These are phyloP conservation scores for Biscutella laevigata DNA, from an alignment of 441 rosid genomes.

Conservation along the genomic window DNA sequence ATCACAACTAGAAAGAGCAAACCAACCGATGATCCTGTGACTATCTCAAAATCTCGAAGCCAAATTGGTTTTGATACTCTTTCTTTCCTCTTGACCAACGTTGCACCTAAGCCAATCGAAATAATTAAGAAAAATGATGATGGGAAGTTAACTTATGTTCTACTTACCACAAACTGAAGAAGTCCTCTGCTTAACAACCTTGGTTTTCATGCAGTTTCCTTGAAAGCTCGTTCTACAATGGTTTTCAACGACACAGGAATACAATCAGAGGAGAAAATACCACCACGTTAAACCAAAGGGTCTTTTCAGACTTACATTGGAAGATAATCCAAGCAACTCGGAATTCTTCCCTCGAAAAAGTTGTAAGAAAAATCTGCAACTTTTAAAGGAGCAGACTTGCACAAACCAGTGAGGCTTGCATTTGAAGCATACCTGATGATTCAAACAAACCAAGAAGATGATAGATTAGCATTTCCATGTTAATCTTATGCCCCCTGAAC, in stretches of 20 bases:
- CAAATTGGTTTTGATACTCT: conserved; percentile 54
- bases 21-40: conserved; percentile 69
- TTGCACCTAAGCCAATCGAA: conserved; percentile 20
- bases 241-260: neutral
- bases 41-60: conserved; percentile 76
- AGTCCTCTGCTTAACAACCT: conserved; percentile 59
- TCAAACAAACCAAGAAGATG: conserved; percentile 3
- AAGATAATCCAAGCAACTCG: conserved; percentile 63
- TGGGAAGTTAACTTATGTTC: neutral
- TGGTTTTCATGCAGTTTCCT: conserved; percentile 73
- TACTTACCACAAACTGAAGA: conserved; percentile 51
- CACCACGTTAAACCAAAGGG: neutral
- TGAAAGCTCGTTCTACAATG: conserved; percentile 65
- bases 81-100: conserved; percentile 29
- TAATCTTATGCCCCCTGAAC: neutral
- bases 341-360: conserved; percentile 66
- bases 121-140: no score
- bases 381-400: conserved; percentile 54
- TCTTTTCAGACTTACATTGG: conserved; percentile 40
- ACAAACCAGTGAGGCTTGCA: conserved; percentile 48
- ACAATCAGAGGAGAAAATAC: neutral
- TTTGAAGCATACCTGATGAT: conserved; percentile 46
- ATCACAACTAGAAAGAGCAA: conserved; percentile 51
- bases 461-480: neutral
- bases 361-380: conserved; percentile 77